A percentile compares a stretch with the other conserved stretches of the same genome.
phyloP scores from a whole-genome alignment of 805 yeast genomes.

The Yarrowia sp. region DNA sequence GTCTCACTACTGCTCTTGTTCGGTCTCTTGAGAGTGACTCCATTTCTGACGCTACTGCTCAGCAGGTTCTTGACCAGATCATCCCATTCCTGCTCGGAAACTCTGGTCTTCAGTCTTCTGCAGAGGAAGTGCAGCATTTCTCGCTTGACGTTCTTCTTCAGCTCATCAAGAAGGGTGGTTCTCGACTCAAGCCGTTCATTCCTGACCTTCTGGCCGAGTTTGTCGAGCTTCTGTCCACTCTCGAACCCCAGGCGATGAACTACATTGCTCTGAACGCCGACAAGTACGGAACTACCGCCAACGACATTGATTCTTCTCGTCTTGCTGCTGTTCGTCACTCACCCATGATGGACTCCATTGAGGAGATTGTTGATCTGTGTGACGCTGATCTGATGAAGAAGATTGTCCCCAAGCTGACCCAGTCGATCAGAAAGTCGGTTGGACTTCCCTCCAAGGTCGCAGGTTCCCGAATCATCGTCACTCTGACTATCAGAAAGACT shows the following conservation, averaged over 20 bases:
- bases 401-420: conserved; percentile 58
- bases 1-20: conserved; percentile 67
- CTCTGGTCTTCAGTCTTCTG: conserved; percentile 81
- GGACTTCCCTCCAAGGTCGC: conserved; percentile 93
- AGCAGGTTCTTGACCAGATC: conserved; percentile 60
- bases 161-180: conserved; percentile 69
- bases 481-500: conserved; percentile 65
- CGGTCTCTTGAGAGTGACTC: conserved; percentile 57
- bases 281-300: conserved; percentile 75
- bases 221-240: conserved; percentile 74
- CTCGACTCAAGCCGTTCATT: conserved; percentile 65
- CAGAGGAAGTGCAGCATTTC: conserved; percentile 80
- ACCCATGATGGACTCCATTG: conserved; percentile 89
- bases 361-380: conserved; percentile 65
- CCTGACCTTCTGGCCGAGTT: conserved; percentile 74
- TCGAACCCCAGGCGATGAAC: conserved; percentile 91
- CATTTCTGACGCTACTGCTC: conserved; percentile 52
- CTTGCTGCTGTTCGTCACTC: conserved; percentile 75
- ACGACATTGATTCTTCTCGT: conserved; percentile 79
- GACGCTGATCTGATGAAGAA: conserved; percentile 60
- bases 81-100: conserved; percentile 82
- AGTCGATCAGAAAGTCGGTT: conserved; percentile 70
- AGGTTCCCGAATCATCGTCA: conserved; percentile 74
- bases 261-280: conserved; percentile 87
- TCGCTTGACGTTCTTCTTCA: conserved; percentile 79